A percentile compares a stretch with the other conserved stretches of the same genome.
These are phyloP conservation scores for Bullera alba DNA, from an alignment of 768 basidiomycete genomes.

Conservation along the genomic window DNA sequence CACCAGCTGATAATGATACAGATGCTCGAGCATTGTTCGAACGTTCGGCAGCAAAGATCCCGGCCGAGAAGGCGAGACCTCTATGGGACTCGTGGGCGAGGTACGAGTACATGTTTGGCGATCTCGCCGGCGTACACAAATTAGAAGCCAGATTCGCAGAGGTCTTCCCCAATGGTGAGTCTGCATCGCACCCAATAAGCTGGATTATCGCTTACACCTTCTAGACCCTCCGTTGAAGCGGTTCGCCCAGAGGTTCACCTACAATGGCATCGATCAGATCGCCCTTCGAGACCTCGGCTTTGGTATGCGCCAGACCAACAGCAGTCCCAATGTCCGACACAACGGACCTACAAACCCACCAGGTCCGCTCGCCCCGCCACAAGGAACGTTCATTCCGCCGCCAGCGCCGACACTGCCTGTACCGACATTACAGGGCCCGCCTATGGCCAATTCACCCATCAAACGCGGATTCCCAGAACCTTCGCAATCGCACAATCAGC, in stretches of 20 bases:
- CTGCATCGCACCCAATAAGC: background rate
- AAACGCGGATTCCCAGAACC: slow-evolving; percentile 5
- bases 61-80: slow-evolving; percentile 68
- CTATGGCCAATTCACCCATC: slow-evolving; percentile 45
- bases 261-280: slow-evolving; percentile 78
- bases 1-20: slow-evolving; percentile 41
- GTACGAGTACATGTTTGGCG: slow-evolving; percentile 94
- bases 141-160: slow-evolving; percentile 84
- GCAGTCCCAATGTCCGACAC: slow-evolving; percentile 6
- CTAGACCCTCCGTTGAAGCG: slow-evolving; percentile 83
- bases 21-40: slow-evolving; percentile 96
- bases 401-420: slow-evolving; percentile 4
- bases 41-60: slow-evolving; percentile 69
- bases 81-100: slow-evolving; percentile 95
- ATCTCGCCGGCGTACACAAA: slow-evolving; percentile 76
- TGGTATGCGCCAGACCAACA: slow-evolving; percentile 48
- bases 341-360: background rate
- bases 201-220: background rate
- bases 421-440: slow-evolving; percentile 4
- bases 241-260: slow-evolving; percentile 74
- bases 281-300: slow-evolving; percentile 83
- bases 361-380: background rate
- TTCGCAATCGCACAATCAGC: slow-evolving; percentile 16
- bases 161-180: slow-evolving; percentile 72
- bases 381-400: slow-evolving; percentile 1